Evolutionary conservation across 495 filamentous ascomycete species (phyloP), one percentile per base, ranked within the genome.

Genomic region (Letharia lupina): DNA sequence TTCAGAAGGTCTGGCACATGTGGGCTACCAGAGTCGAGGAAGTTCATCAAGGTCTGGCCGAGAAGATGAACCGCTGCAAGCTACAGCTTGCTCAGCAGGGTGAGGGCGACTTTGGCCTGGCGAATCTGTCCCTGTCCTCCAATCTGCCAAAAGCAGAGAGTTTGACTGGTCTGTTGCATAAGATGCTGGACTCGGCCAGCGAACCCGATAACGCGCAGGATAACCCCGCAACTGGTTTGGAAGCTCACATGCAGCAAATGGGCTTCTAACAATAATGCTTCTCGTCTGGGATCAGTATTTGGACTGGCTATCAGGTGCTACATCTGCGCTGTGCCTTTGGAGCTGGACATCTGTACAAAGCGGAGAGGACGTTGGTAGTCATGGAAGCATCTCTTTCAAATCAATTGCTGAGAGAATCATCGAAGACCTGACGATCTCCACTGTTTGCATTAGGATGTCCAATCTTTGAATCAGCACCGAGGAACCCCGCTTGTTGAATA

Each of bases 131-230:
- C 33, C 6, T 57, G 20, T 54, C 50, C 11, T 33, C 50, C 3
- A 16, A 37, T 18, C 15, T 37, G 54, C 18, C 33, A 6, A 57
- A n/a, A 9, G 4, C 15, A 0, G 54, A 57, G 6, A 20, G 15
- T 16, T 35, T 57, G 54, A 57, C 33, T 1, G 54, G 33, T 15
- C 8, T 57, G 33, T 37, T 57, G 54, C 54, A 57, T 39, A 35
- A 57, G 33, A 57, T 57, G 8, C 20, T 57, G 54, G 33, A 57
- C 33, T 57, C 54, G 15, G 54, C 54, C 15, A 57, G 54, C 54
- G 54, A 57, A 16, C 54, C 54, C 1, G 54, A 57, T n/a, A 33
- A 37, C 33, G 31, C 37, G 54, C 8, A 15, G 7, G 54, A 37
- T 6, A 12, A 57, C 16, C 6, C 15, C 15, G 9, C 10, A 1